phyloP scores from a whole-genome alignment of 2,329 filamentous ascomycete genomes.

The Aspergillus alliaceus region DNA sequence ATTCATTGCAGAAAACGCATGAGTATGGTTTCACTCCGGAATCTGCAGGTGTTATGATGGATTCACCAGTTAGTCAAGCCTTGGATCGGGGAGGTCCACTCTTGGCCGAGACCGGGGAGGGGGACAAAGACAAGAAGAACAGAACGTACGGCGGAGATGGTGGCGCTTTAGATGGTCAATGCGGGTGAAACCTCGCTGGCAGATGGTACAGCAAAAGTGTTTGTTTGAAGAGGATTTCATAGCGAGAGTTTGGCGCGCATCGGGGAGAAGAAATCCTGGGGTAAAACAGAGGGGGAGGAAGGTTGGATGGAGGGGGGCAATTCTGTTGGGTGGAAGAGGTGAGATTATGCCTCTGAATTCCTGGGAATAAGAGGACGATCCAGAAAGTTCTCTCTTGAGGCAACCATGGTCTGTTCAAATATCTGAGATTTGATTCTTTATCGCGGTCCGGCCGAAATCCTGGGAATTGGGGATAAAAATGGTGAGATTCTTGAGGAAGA shows the following conservation, averaged over 20 bases:
- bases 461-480: too few species aligned
- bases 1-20: conserved; percentile 46
- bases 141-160: conserved; percentile 45
- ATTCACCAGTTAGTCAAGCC: conserved; percentile 10
- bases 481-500: not conserved
- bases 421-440: not conserved
- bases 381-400: not conserved
- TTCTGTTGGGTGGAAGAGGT: not conserved
- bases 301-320: not conserved
- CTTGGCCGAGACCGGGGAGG: not conserved
- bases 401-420: not conserved
- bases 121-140: not conserved
- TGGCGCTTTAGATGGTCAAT: conserved; percentile 51
- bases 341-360: not conserved
- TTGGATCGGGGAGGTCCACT: not conserved
- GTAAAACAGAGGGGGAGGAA: conserved; percentile 14
- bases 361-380: not conserved
- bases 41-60: conserved; percentile 33
- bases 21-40: conserved; percentile 50
- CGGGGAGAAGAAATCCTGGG: conserved; percentile 23
- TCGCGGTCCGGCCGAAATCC: too few species aligned
- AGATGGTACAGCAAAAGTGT: conserved; percentile 46
- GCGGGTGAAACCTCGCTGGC: conserved; percentile 47
- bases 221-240: conserved; percentile 41
- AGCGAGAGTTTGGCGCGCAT: conserved; percentile 16